phyloP scores from a whole-genome alignment of 495 filamentous ascomycete genomes.

The Terfezia claveryi region DNA sequence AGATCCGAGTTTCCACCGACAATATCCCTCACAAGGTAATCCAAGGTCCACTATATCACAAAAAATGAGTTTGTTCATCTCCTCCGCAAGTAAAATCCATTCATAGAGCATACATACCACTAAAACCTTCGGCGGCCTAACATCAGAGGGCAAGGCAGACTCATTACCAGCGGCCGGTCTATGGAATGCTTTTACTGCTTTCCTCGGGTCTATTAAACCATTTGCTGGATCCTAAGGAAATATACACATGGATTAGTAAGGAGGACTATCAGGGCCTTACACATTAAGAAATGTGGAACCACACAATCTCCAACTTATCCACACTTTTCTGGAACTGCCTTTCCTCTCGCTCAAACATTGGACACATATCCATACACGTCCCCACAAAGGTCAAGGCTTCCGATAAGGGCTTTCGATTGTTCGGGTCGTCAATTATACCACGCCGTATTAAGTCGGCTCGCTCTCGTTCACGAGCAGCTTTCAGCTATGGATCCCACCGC shows the following conservation, averaged over 20 bases:
- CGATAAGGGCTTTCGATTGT: slow-evolving; percentile 54
- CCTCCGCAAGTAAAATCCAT: neutral
- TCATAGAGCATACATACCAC: slow-evolving; percentile 16
- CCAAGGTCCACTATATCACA: slow-evolving; percentile 29
- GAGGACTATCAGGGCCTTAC: neutral
- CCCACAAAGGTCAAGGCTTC: slow-evolving; percentile 76
- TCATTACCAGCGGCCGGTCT: slow-evolving; percentile 84
- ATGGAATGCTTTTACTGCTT: slow-evolving; percentile 55
- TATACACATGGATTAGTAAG: slow-evolving; percentile 1
- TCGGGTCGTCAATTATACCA: slow-evolving; percentile 70
- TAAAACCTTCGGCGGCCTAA: slow-evolving; percentile 56
- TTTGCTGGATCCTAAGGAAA: slow-evolving; percentile 13
- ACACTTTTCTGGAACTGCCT: slow-evolving; percentile 31
- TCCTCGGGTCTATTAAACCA: slow-evolving; percentile 7
- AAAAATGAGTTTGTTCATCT: slow-evolving; percentile 10
- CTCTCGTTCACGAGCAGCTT: slow-evolving; percentile 32
- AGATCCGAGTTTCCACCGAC: slow-evolving; percentile 42
- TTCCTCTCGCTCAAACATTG: slow-evolving; percentile 46
- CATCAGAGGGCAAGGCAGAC: slow-evolving; percentile 74
- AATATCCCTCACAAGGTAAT: slow-evolving; percentile 64
- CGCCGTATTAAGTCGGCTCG: slow-evolving; percentile 46
- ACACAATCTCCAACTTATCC: slow-evolving; percentile 35
- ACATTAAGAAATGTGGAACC: slow-evolving; percentile 17
- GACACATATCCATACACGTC: slow-evolving; percentile 84
- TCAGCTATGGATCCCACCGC: neutral